Evolutionary conservation across 2,329 filamentous ascomycete genomes (phyloP).

Genomic region (Amauroascus verrucosus): DNA sequence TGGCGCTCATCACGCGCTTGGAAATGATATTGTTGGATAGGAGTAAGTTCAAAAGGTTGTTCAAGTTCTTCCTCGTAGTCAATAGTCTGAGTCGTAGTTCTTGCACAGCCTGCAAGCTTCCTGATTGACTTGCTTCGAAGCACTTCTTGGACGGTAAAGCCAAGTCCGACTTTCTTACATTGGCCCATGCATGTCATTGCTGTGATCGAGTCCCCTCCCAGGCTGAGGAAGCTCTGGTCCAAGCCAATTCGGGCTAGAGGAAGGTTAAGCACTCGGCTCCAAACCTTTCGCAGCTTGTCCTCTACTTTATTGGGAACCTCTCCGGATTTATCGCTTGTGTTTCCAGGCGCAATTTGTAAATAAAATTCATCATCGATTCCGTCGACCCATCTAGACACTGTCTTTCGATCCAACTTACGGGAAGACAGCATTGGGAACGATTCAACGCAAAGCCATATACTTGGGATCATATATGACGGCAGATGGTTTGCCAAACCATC

Average conservation of each 20-base stretch:
- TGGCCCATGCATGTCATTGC: conserved; percentile 42
- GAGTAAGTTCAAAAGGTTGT: conserved; percentile 18
- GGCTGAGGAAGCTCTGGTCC: conserved; percentile 34
- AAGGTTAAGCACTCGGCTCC: conserved; percentile 33
- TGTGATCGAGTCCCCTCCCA: conserved; percentile 43
- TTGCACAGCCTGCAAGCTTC: conserved; percentile 27
- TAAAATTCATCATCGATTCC: conserved; percentile 24
- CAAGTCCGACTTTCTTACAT: conserved; percentile 38
- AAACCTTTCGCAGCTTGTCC: conserved; percentile 26
- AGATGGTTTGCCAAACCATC: conserved; percentile 26
- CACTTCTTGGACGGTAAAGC: conserved; percentile 40
- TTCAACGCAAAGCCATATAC: conserved; percentile 38
- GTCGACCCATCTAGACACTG: conserved; percentile 28
- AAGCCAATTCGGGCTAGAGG: conserved; percentile 26
- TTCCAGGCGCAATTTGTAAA: conserved; percentile 11
- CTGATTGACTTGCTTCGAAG: conserved; percentile 40
- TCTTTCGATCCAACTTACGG: conserved; percentile 39
- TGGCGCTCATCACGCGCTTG: conserved; percentile 11
- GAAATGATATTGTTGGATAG: conserved; percentile 22
- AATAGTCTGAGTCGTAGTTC: conserved; percentile 23
- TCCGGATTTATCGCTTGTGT: conserved; percentile 5
- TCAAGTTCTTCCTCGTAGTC: conserved; percentile 22
- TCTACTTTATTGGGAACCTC: conserved; percentile 21
- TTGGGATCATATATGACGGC: conserved; percentile 42
- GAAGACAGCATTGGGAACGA: conserved; percentile 37